Conservation (phyloP, 192 early-diverging fungal species). For the Glomus cerebriforme region DNA sequence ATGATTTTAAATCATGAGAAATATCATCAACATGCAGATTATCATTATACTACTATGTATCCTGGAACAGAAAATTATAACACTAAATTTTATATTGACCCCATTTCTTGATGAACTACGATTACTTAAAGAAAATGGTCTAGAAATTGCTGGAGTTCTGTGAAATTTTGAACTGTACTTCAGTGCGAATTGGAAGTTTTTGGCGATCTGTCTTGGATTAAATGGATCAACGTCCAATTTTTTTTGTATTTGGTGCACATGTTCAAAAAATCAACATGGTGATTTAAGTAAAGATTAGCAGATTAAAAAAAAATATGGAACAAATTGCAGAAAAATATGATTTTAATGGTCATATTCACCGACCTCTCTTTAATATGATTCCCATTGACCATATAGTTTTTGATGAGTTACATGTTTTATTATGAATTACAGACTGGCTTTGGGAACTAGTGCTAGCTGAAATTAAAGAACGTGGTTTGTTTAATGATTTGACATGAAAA, state of each 20-base stretch:
- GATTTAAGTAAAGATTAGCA: not conserved
- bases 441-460: not conserved
- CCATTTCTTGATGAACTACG: not conserved
- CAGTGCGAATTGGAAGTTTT: no score
- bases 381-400: not conserved
- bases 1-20: constrained; percentile 2
- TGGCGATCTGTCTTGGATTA: not conserved
- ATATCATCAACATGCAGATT: not conserved
- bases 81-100: not conserved
- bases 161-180: no score
- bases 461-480: not conserved
- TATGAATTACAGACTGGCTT: not conserved
- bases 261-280: not conserved
- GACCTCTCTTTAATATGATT: not conserved
- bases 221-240: not conserved
- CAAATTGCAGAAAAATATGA: not conserved
- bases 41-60: constrained; percentile 8
- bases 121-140: not conserved
- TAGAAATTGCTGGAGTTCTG: not conserved
- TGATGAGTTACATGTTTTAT: not conserved
- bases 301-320: not conserved
- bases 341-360: not conserved
- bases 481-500: not conserved
- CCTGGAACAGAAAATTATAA: not conserved
- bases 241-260: not conserved